Conservation (phyloP, 257 asterid genomes). For the Primulina huaijiensis region DNA sequence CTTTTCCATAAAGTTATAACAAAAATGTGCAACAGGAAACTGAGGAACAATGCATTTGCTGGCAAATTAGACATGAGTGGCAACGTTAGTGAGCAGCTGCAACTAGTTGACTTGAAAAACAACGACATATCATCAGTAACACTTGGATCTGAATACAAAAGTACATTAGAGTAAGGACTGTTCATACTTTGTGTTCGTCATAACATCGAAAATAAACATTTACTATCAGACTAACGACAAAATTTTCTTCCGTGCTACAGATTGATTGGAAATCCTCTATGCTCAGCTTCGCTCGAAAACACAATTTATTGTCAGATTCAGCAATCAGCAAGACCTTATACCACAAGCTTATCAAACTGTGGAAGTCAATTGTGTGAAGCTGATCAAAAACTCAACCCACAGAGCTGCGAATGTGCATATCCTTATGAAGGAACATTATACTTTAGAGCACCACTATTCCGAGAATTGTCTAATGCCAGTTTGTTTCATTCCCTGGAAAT, state of each 20-base stretch:
- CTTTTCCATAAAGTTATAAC: neutral
- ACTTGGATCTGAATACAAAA: conserved; percentile 67
- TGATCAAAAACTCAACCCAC: conserved; percentile 72
- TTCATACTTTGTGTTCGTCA: neutral
- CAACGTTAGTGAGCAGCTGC: conserved; percentile 55
- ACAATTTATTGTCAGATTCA: conserved; percentile 80
- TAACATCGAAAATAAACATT: neutral
- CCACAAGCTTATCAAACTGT: conserved; percentile 86
- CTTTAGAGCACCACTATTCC: conserved; percentile 83
- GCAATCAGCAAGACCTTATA: conserved; percentile 63
- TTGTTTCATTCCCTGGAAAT: conserved; percentile 76
- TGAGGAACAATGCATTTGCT: conserved; percentile 71
- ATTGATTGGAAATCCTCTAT: conserved; percentile 87
- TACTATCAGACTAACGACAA: neutral
- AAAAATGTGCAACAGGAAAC: conserved; percentile 51
- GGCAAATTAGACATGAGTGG: conserved; percentile 75
- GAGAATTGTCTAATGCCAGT: conserved; percentile 76
- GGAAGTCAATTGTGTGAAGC: conserved; percentile 66
- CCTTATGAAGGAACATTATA: conserved; percentile 85
- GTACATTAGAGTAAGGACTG: conserved; percentile 59
- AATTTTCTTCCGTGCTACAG: conserved; percentile 35
- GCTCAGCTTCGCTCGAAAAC: conserved; percentile 59
- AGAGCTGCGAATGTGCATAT: conserved; percentile 84
- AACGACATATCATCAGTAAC: conserved; percentile 71
- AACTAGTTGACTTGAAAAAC: conserved; percentile 74